Evolutionary conservation across 352 stramenopile species (phyloP).

Genomic region (Pythium oligandrum): DNA sequence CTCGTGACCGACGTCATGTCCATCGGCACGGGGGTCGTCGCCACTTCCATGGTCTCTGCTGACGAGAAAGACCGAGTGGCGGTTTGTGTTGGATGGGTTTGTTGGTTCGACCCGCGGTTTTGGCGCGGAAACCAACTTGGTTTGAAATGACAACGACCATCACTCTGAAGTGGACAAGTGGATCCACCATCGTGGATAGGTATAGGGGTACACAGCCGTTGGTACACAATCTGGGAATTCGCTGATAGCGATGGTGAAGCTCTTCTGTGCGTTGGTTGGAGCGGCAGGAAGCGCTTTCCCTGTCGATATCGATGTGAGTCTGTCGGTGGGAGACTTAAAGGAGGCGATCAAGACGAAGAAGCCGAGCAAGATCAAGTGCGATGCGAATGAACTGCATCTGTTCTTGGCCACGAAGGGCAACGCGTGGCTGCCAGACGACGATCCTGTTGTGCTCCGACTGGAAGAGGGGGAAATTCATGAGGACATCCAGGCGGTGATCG

Average conservation of each 20-base stretch:
- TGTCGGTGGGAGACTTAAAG: conserved; percentile 12
- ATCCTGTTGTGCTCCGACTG: not conserved
- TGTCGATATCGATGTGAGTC: conserved; percentile 8
- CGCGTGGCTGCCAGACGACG: not conserved
- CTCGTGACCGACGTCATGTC: not conserved
- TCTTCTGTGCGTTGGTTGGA: conserved; percentile 6
- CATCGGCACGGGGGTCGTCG: not conserved
- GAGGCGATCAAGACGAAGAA: conserved; percentile 5
- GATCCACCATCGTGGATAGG: no score
- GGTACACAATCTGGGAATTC: no score
- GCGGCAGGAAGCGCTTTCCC: conserved; percentile 8
- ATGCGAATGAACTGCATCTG: conserved; percentile 4
- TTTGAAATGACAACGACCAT: no score
- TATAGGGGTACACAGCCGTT: no score
- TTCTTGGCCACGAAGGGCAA: conserved; percentile 7
- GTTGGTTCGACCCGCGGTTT: no score
- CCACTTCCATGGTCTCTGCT: no score
- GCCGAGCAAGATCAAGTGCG: not conserved
- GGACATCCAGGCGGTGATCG: not conserved
- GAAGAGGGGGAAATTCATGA: not conserved
- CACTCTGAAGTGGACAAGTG: no score
- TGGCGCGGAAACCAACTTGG: no score
- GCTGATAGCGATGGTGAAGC: conserved; percentile 1
- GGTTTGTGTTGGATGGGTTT: no score
- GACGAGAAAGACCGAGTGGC: no score